phyloP scores from a whole-genome alignment of 1,284 basidiomycete genomes.

The Tilletia walkeri region DNA sequence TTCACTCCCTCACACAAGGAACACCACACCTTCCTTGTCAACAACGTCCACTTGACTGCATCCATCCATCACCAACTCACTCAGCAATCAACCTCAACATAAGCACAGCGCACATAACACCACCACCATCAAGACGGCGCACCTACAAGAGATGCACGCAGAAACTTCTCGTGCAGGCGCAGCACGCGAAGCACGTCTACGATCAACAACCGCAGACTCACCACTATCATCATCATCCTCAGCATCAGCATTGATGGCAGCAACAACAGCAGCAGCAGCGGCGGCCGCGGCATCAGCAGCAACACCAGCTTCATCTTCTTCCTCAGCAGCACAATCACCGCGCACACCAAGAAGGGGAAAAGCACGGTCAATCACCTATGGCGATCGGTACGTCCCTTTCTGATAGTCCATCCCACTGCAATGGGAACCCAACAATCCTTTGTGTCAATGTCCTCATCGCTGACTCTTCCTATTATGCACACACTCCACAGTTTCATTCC shows the following conservation, averaged over 20 bases:
- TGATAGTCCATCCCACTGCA: not conserved
- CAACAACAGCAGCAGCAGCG: not conserved
- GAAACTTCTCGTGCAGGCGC: slow-evolving; percentile 11
- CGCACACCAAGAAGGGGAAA: not conserved
- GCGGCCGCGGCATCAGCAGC: not conserved
- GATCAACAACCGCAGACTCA: not conserved
- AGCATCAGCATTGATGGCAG: not conserved
- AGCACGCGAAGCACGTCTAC: slow-evolving; percentile 11
- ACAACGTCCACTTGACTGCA: too few relatives aligned
- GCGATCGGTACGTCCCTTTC: slow-evolving; percentile 6
- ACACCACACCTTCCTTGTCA: too few relatives aligned
- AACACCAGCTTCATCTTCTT: not conserved
- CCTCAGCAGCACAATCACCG: slow-evolving; percentile 2
- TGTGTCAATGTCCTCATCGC: not conserved
- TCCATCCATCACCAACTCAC: too few relatives aligned
- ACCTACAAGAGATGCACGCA: slow-evolving; percentile 3
- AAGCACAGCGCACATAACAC: too few relatives aligned
- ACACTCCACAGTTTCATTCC: slow-evolving; percentile 59
- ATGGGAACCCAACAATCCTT: not conserved
- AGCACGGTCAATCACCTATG: slow-evolving; percentile 12
- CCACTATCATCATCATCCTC: not conserved
- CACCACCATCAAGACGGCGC: too few relatives aligned
- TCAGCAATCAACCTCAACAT: too few relatives aligned
- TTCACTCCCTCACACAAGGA: too few relatives aligned
- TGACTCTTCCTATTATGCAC: not conserved